Conservation (phyloP, 148 eudicot species). For the Polygonum aviculare region DNA sequence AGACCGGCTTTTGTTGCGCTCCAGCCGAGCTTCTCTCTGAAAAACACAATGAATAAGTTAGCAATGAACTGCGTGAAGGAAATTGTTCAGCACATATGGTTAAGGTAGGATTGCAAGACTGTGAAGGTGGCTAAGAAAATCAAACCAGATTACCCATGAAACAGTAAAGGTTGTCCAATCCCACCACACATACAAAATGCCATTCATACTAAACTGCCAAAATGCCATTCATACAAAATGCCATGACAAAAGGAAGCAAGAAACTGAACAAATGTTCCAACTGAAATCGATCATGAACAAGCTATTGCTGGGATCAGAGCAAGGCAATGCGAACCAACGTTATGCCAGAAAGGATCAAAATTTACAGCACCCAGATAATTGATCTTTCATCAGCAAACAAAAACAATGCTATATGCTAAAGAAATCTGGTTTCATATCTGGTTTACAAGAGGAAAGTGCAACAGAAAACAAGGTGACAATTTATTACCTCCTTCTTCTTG, state of each 20-base stretch:
- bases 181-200: neutral
- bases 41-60: neutral
- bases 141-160: neutral
- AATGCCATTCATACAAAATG: too few relatives aligned
- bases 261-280: neutral
- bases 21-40: slow-evolving; percentile 9
- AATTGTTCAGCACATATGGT: neutral
- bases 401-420: neutral
- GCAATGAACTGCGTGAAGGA: neutral
- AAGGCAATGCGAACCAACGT: neutral
- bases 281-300: neutral
- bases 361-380: neutral
- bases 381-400: neutral
- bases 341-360: neutral
- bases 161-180: neutral
- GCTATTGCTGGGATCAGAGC: neutral
- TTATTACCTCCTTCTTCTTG: slow-evolving; percentile 85
- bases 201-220: neutral
- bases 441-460: neutral
- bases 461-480: neutral
- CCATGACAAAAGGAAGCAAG: neutral
- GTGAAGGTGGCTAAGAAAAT: neutral
- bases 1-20: slow-evolving; percentile 4
- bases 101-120: neutral
- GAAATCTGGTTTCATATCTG: neutral